phyloP scores from a whole-genome alignment of 1,284 basidiomycete species.

The Ganoderma sinense region DNA sequence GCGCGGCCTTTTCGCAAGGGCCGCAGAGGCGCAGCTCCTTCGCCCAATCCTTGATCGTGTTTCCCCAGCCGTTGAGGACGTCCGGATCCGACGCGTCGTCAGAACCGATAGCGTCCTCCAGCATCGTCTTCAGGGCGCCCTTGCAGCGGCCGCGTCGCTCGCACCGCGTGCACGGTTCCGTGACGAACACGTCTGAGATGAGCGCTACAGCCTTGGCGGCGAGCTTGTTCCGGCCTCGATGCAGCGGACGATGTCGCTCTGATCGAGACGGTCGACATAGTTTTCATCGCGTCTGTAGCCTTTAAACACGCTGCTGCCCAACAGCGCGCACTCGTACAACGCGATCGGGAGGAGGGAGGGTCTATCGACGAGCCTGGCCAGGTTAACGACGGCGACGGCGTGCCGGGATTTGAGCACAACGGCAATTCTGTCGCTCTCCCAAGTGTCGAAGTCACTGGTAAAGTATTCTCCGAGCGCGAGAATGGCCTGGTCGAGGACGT shows the following conservation, averaged over 20 bases:
- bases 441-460: background rate
- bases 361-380: constrained; percentile 8
- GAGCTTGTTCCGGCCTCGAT: background rate
- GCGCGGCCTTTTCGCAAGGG: background rate
- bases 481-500: background rate
- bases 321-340: constrained; percentile 7
- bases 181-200: background rate
- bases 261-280: background rate
- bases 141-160: background rate
- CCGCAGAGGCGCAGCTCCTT: background rate
- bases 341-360: constrained; percentile 10
- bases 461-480: background rate
- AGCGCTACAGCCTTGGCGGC: background rate
- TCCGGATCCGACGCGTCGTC: background rate
- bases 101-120: background rate
- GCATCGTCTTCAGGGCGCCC: background rate
- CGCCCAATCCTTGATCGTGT: background rate
- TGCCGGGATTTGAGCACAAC: background rate
- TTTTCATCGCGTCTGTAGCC: constrained; percentile 7
- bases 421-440: background rate
- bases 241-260: constrained; percentile 4
- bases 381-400: constrained; percentile 13
- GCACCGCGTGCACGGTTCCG: background rate
- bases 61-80: background rate
- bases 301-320: background rate